Base-by-base conservation (phyloP, 2,329 filamentous ascomycete genomes). In the Pseudodiploospora longispora region DNA sequence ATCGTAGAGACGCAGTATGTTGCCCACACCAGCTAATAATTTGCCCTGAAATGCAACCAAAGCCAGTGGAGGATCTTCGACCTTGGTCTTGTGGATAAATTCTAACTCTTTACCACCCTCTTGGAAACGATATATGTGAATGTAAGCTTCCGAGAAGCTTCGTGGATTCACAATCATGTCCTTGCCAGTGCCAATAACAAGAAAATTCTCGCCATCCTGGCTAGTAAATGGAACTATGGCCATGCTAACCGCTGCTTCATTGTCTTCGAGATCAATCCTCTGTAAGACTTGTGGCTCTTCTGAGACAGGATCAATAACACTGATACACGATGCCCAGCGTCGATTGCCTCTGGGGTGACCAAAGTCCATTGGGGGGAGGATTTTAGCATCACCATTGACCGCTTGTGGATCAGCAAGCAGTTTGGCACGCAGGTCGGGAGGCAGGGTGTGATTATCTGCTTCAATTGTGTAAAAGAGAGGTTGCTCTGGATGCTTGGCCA, bases 251-350 rank as follows among this genome's bases (percentile, higher is more conserved):
- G 91, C 89, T 12, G 89, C 87, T 64, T 97, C 90, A 54, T 98
- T 97, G 35, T 93, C 83, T 40, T 85, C 83, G 0, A 98, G 67
- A 47, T 97, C 84, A 36, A 97, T 71, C 1, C 81, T 89, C 51
- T 86, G 82, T 4, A 93, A 63, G 1, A 95, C 83, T 4, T 66
- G 61, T 0, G 69, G 69, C 56, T 93, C 90, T 40, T 85, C 78
- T 10, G 71, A 77, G 3, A 91, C 61, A 0, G 93, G 90, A 57
- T 98, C 93, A 12, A 99, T 76, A 19, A 96, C 78, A 57, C 87
- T 89, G 52, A 99, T 90, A 63, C 90, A 97, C 7, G 91, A 97
- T 35, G 93, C 88, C 93, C 93, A 99, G 52, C 91, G 85, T 19
- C 87, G 85, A 47, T 78, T 81, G 27, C 82, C 89, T 45, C 83